Evolutionary conservation across 768 basidiomycete genomes (phyloP), one percentile per base, ranked within the genome.

Genomic region (Phanerochaete carnosa): DNA sequence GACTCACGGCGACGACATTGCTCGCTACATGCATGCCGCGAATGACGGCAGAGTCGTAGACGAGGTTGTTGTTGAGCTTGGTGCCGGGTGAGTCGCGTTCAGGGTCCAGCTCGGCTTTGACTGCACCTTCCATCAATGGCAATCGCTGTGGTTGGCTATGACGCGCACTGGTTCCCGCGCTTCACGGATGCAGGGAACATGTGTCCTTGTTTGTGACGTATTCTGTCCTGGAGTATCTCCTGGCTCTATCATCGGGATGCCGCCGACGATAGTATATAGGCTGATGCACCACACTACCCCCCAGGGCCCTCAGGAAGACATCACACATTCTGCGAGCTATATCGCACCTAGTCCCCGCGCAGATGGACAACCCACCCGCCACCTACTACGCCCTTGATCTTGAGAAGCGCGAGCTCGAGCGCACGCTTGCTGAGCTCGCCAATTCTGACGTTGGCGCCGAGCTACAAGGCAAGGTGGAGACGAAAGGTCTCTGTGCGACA

Each of bases 311-410:
- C 50, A 83, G 92, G 66, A 96, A 97, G 78, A 95, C 95, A 0
- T 92, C 92, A 7, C 86, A 89, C 68, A 80, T 99, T 53, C 80
- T 97, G 25, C 79, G 77, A 23, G 89, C 90, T 1, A 76, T 95
- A 19, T 84, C 93, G 19, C 76, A 76, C 29, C 72, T 84, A 16
- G 80, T 86, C 7, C 69, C 78, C 22, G 69, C 68, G 22, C 62
- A 66, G 4, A 70, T 69, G 12, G 57, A 71, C 0, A 65, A 70
- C 1, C 74, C 85, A 2, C 84, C 87, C 1, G 84, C 90, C 68
- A 90, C 85, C 1, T 95, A 95, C 71, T 93, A 90, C 76, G 94
- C 96, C 22, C 89, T 99, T 55, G 97, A 98, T 70, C 85, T 98
- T 30, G 94, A 97, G 72, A 81, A 88, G 65, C 84, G 82, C 51